Conservation (phyloP, 2,329 filamentous ascomycete species). For the Aspergillus pseudoviridinutans region DNA sequence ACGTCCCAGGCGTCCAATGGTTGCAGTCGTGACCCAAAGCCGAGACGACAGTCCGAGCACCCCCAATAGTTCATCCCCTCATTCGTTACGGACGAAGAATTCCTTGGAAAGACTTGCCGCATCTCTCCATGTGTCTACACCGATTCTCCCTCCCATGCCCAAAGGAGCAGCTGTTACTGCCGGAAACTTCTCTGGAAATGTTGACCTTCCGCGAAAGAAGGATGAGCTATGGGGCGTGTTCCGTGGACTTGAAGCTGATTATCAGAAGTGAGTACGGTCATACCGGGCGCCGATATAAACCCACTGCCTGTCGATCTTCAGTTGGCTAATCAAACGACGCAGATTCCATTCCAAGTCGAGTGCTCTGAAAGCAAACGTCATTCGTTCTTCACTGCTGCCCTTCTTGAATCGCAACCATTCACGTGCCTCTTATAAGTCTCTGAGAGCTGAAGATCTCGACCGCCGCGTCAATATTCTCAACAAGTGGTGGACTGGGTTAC, state of each 20-base stretch:
- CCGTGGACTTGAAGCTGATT: conserved; percentile 64
- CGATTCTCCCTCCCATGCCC: conserved; percentile 46
- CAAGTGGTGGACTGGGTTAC: conserved; percentile 82
- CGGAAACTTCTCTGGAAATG: conserved; percentile 28
- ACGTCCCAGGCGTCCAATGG: conserved; percentile 38
- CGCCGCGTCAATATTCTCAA: conserved; percentile 74
- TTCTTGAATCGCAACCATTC: conserved; percentile 69
- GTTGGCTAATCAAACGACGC: conserved; percentile 10
- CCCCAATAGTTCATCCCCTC: conserved; percentile 38
- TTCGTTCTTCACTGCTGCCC: conserved; percentile 68
- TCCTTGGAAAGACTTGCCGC: conserved; percentile 47
- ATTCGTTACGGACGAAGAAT: conserved; percentile 37
- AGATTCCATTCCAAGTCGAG: conserved; percentile 71
- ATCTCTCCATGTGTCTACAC: conserved; percentile 41
- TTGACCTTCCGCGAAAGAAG: conserved; percentile 52
- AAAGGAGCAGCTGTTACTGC: conserved; percentile 39
- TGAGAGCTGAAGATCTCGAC: conserved; percentile 79
- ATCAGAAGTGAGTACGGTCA: conserved; percentile 52
- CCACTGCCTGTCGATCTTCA: neutral
- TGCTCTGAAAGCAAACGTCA: conserved; percentile 68
- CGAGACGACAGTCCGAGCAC: conserved; percentile 31
- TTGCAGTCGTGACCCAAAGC: conserved; percentile 34
- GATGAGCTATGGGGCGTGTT: conserved; percentile 69
- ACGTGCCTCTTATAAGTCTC: conserved; percentile 61
- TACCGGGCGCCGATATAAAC: neutral